Conservation (phyloP, 2,329 filamentous ascomycete genomes). For the Mollisiaceae sp. region DNA sequence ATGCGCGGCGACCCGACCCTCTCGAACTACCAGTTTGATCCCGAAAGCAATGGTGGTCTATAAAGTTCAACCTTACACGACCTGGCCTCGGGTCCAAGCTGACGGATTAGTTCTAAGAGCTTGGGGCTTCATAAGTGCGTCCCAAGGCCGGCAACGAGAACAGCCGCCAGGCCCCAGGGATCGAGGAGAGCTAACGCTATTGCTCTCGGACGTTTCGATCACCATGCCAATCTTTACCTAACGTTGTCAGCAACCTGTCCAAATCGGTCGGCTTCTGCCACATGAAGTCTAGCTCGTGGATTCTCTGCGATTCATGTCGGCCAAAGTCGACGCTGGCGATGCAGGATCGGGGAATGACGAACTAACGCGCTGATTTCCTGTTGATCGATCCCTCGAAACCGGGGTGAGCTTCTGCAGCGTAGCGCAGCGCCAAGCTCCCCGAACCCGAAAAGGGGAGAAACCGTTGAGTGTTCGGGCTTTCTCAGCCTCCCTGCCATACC, state of each 20-base stretch:
- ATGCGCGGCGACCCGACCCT: background rate
- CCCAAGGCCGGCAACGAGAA: conserved; percentile 2
- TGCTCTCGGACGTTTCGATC: background rate
- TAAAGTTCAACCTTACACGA: background rate
- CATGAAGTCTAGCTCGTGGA: background rate
- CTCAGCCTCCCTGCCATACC: background rate
- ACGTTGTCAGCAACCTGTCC: background rate
- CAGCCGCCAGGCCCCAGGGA: background rate
- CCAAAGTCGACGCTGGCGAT: background rate
- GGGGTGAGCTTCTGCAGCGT: background rate
- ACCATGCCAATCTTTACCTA: background rate
- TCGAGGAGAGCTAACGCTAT: background rate
- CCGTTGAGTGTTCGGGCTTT: background rate
- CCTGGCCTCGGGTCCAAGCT: background rate
- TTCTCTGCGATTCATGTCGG: background rate
- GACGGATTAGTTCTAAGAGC: background rate
- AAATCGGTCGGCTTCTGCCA: background rate
- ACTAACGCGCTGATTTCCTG: background rate
- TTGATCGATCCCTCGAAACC: background rate
- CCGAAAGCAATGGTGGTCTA: background rate
- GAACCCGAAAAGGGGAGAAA: background rate
- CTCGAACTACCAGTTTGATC: background rate
- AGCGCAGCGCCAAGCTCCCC: background rate
- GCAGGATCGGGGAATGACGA: background rate
- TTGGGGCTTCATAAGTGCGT: background rate